Evolutionary conservation across 2,329 filamentous ascomycete species (phyloP).

Genomic region (Fusarium ramigenum): DNA sequence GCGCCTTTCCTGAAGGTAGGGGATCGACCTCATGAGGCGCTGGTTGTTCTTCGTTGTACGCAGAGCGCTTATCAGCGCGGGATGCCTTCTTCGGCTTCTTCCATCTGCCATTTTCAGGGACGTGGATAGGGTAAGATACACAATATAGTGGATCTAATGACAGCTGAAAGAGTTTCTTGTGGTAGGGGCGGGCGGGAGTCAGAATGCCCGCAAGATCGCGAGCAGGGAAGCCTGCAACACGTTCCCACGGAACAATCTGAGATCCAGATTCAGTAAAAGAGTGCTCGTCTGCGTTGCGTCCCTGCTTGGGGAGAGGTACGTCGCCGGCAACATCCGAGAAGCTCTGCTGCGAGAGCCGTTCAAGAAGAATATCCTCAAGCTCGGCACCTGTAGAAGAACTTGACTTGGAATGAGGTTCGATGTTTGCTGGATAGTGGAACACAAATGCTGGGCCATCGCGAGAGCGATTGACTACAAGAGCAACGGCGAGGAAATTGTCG

Average conservation of each 20-base stretch:
- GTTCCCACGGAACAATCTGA: conserved; percentile 74
- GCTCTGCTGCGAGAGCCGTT: conserved; percentile 54
- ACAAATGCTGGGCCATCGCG: conserved; percentile 83
- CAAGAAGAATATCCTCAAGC: conserved; percentile 62
- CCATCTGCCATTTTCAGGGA: conserved; percentile 81
- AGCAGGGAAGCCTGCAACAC: conserved; percentile 77
- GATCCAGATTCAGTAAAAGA: conserved; percentile 64
- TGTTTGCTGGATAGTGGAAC: conserved; percentile 84
- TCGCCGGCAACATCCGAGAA: conserved; percentile 51
- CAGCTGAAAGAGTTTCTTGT: conserved; percentile 85
- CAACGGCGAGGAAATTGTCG: conserved; percentile 73
- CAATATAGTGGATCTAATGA: conserved; percentile 82
- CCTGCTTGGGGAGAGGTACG: conserved; percentile 55
- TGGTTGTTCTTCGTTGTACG: conserved; percentile 46
- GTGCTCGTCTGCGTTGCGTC: conserved; percentile 64
- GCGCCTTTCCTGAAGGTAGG: conserved; percentile 35
- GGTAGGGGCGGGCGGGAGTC: conserved; percentile 77
- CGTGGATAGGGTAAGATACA: conserved; percentile 84
- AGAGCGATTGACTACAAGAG: conserved; percentile 78
- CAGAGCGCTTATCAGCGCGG: conserved; percentile 49
- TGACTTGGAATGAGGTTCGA: conserved; percentile 51
- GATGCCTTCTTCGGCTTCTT: conserved; percentile 69
- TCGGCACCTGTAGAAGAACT: conserved; percentile 49
- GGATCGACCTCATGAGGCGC: conserved; percentile 44
- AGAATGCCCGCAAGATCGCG: conserved; percentile 82